Conservation (phyloP, 345 rosid genomes). For the Cardamine resedifolia region DNA sequence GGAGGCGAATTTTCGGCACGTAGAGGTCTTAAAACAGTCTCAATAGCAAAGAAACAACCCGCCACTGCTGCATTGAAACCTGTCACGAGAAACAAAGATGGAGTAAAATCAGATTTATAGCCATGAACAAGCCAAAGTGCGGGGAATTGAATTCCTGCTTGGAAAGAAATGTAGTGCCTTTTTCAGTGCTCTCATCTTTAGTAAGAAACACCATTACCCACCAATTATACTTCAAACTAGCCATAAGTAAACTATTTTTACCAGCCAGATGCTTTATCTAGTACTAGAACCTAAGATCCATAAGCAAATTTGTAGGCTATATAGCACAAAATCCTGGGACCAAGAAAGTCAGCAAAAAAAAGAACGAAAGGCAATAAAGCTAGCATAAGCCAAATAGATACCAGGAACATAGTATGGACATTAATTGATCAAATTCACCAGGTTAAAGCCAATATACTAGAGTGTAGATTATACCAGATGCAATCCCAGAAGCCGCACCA, state of each 20-base stretch:
- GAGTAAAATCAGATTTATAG: not conserved
- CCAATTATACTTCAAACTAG: not conserved
- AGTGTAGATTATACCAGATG: conserved; percentile 60
- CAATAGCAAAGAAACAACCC: conserved; percentile 97
- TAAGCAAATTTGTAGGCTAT: not conserved
- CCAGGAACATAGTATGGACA: not conserved
- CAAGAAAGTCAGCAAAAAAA: not conserved
- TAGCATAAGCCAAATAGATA: not conserved
- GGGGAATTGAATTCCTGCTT: not conserved
- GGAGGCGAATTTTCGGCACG: conserved; percentile 98
- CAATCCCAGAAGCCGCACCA: conserved; percentile 98
- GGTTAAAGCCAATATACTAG: not conserved
- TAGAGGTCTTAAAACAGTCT: conserved; percentile 90
- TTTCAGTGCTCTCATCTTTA: not conserved
- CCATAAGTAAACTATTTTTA: not conserved
- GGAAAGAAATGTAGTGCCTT: not conserved
- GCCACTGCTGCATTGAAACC: conserved; percentile 99
- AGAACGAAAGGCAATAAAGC: not conserved
- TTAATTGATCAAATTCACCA: not conserved
- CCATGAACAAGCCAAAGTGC: not conserved
- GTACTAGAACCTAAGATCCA: conserved; percentile 11
- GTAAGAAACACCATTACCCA: conserved; percentile 13
- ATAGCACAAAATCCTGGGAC: not conserved
- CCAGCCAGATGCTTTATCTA: not conserved
- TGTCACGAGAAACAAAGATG: conserved; percentile 28